Conservation (phyloP, 257 asterid genomes). For the Fraxinus excelsior region DNA sequence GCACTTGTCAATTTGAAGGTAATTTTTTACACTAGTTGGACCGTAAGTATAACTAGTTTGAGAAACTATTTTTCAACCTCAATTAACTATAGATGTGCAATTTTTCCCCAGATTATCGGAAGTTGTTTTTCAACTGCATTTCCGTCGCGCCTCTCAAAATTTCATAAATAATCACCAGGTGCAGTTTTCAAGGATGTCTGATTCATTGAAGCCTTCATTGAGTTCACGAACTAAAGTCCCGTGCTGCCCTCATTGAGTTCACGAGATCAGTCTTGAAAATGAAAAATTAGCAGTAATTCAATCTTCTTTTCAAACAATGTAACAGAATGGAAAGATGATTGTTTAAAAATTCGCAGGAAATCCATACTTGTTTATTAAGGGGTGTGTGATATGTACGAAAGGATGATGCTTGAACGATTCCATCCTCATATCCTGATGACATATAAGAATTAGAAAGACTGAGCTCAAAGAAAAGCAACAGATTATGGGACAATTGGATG, state of each 20-base stretch:
- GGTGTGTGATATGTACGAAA: slow-evolving; percentile 97
- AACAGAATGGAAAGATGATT: too few relatives aligned
- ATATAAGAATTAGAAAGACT: slow-evolving; percentile 13
- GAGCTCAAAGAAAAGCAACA: slow-evolving; percentile 18
- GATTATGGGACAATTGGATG: not conserved
- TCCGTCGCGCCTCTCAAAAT: too few relatives aligned
- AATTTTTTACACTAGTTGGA: too few relatives aligned
- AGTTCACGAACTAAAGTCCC: slow-evolving; percentile 87
- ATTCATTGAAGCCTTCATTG: too few relatives aligned
- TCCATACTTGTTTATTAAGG: slow-evolving; percentile 79
- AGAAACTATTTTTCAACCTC: too few relatives aligned
- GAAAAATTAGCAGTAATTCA: too few relatives aligned
- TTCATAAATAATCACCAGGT: too few relatives aligned
- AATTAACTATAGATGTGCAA: too few relatives aligned
- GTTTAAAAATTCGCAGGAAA: not conserved
- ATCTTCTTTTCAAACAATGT: not conserved
- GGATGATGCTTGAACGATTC: slow-evolving; percentile 78
- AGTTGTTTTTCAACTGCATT: too few relatives aligned
- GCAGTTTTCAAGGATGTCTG: too few relatives aligned
- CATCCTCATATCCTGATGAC: slow-evolving; percentile 70
- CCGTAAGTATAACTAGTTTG: too few relatives aligned
- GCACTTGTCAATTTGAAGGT: slow-evolving; percentile 83
- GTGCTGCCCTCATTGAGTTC: slow-evolving; percentile 95
- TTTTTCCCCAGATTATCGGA: too few relatives aligned
- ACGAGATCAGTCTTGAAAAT: slow-evolving; percentile 69